These are phyloP conservation scores for Fusarium sublunatum DNA, from an alignment of 2,329 filamentous ascomycete genomes.

Conservation along the genomic window DNA sequence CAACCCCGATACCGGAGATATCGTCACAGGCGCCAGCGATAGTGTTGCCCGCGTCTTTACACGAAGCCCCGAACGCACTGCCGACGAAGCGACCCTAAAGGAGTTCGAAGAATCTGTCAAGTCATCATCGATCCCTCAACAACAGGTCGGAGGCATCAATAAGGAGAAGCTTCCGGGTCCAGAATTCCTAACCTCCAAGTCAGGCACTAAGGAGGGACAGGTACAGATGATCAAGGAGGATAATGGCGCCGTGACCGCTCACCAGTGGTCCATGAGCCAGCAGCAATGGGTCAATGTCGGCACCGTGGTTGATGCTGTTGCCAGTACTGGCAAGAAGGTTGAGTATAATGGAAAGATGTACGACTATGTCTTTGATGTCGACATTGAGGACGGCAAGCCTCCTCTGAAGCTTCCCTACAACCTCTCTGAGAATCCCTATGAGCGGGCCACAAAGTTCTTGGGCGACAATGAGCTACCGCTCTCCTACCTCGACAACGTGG, in stretches of 20 bases:
- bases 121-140: conserved; percentile 85
- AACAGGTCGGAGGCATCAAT: conserved; percentile 85
- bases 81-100: conserved; percentile 73
- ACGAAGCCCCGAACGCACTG: conserved; percentile 74
- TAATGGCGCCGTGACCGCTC: conserved; percentile 84
- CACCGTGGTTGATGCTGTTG: conserved; percentile 91
- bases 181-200: conserved; percentile 83
- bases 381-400: conserved; percentile 94
- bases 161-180: conserved; percentile 92
- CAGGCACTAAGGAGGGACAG: conserved; percentile 95
- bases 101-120: conserved; percentile 86
- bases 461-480: conserved; percentile 88
- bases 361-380: conserved; percentile 96
- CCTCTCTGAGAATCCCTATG: conserved; percentile 90
- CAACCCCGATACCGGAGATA: conserved; percentile 84
- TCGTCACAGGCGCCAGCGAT: conserved; percentile 94
- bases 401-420: conserved; percentile 95
- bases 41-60: conserved; percentile 87
- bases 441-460: conserved; percentile 90
- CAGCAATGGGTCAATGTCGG: conserved; percentile 88
- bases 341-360: conserved; percentile 87
- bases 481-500: conserved; percentile 89
- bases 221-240: conserved; percentile 89
- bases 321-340: conserved; percentile 82
- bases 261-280: conserved; percentile 82